Evolutionary conservation across 148 eudicot genomes (phyloP).

Genomic region (Heliosperma pusillum): DNA sequence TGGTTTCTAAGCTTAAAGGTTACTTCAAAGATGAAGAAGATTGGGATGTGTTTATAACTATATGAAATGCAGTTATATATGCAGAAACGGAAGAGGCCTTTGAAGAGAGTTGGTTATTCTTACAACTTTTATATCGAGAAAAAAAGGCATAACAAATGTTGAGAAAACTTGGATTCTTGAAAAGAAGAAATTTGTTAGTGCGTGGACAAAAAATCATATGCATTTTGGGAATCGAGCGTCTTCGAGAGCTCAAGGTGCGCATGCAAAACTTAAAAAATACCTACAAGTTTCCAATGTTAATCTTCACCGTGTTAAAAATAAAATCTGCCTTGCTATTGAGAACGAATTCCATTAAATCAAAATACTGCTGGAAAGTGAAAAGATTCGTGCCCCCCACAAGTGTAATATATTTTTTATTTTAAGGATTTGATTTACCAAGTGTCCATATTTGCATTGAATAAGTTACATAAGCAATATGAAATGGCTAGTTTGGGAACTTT

Average conservation of each 20-base stretch:
- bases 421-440: not conserved
- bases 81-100: constrained; percentile 4
- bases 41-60: constrained; percentile 10
- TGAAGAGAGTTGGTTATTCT: constrained; percentile 1
- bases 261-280: constrained; percentile 13
- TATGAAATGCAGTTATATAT: constrained; percentile 9
- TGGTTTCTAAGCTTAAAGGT: not conserved
- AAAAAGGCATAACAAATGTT: not conserved
- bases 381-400: constrained; percentile 10
- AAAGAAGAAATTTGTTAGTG: constrained; percentile 11
- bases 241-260: constrained; percentile 15
- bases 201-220: constrained; percentile 5
- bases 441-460: constrained; percentile 1
- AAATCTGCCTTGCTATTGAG: constrained; percentile 20
- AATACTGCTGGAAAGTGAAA: constrained; percentile 1
- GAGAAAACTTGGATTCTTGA: not conserved
- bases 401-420: constrained; percentile 5
- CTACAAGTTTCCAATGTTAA: constrained; percentile 15
- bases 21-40: not conserved
- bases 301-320: constrained; percentile 1
- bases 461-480: constrained; percentile 11
- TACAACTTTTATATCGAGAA: not conserved
- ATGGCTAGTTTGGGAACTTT: constrained; percentile 3
- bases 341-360: constrained; percentile 21
- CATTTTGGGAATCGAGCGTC: constrained; percentile 20